Percentiles rank a stretch among this genome's conserved stretches.
These are phyloP conservation scores for Chlamydomonas reinhardtii DNA, from an alignment of 163 green algal genomes.

Conservation along the genomic window DNA sequence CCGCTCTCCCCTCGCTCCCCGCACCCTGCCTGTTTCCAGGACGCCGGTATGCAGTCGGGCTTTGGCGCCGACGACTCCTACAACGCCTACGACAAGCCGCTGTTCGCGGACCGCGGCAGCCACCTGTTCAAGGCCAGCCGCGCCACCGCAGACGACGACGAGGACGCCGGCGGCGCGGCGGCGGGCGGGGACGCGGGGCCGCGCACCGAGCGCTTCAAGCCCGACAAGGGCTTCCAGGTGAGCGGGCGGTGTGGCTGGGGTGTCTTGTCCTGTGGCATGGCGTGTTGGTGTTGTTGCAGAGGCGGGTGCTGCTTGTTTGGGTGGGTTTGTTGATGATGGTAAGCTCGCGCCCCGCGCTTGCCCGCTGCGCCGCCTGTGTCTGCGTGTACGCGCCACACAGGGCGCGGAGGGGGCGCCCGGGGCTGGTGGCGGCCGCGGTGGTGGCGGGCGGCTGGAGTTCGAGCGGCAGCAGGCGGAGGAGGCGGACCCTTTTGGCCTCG, in stretches of 20 bases:
- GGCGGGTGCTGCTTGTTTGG: too few relatives aligned
- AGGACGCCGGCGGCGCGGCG: slow-evolving; percentile 56
- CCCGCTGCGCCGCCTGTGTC: too few relatives aligned
- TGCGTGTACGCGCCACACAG: background rate
- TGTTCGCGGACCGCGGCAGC: slow-evolving; percentile 87
- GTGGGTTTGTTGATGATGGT: too few relatives aligned
- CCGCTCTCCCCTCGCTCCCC: too few relatives aligned
- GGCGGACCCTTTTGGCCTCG: slow-evolving; percentile 96
- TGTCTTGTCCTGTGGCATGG: slow-evolving; percentile 25
- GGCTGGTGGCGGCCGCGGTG: slow-evolving; percentile 45
- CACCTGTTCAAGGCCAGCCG: slow-evolving; percentile 75
- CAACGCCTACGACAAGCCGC: slow-evolving; percentile 96
- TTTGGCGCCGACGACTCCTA: slow-evolving; percentile 93
- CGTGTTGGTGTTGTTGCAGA: background rate
- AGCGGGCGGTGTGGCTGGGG: too few relatives aligned
- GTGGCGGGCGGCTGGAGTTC: slow-evolving; percentile 79
- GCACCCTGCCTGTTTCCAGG: slow-evolving; percentile 9
- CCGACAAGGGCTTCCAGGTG: slow-evolving; percentile 84
- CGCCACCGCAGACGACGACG: slow-evolving; percentile 66
- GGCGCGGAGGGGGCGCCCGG: slow-evolving; percentile 38
- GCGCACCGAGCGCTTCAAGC: slow-evolving; percentile 83
- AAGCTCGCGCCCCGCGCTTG: too few relatives aligned
- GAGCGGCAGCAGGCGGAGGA: slow-evolving; percentile 84
- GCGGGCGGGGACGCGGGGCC: slow-evolving; percentile 51
- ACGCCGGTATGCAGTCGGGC: slow-evolving; percentile 86